These are phyloP conservation scores for Mycena citricolor DNA, from an alignment of 1,284 basidiomycete species.

Conservation along the genomic window DNA sequence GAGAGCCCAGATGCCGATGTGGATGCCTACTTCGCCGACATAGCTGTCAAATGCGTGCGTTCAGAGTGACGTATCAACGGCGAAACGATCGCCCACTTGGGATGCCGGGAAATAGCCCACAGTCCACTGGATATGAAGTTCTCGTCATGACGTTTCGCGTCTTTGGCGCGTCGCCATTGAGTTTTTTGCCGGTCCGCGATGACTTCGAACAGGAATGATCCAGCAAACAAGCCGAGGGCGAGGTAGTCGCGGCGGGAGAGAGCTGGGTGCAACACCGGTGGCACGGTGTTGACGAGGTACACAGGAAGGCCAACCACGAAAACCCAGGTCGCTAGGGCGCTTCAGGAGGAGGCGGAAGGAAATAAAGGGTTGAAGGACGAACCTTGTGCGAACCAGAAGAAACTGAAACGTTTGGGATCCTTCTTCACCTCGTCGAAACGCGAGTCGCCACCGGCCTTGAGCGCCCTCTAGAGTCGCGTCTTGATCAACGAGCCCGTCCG, in stretches of 20 bases:
- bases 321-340: slow-evolving; percentile 19
- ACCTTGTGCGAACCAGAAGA: slow-evolving; percentile 74
- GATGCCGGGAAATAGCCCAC: slow-evolving; percentile 74
- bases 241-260: slow-evolving; percentile 60
- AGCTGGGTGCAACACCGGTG: slow-evolving; percentile 54
- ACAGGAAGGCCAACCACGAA: slow-evolving; percentile 35
- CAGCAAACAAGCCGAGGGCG: slow-evolving; percentile 56
- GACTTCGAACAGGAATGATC: slow-evolving; percentile 63
- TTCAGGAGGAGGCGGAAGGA: slow-evolving; percentile 1
- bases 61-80: slow-evolving; percentile 1
- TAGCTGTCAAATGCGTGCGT: slow-evolving; percentile 46
- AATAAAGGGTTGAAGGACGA: slow-evolving; percentile 9
- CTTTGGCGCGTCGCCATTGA: slow-evolving; percentile 61
- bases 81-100: slow-evolving; percentile 54
- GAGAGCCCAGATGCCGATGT: slow-evolving; percentile 69
- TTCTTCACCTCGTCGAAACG: slow-evolving; percentile 72
- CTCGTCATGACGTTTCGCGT: slow-evolving; percentile 72
- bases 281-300: slow-evolving; percentile 66
- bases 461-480: slow-evolving; percentile 33
- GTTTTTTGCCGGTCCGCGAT: slow-evolving; percentile 73
- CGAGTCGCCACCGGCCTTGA: slow-evolving; percentile 54
- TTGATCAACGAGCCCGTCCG: background rate
- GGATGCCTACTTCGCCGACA: slow-evolving; percentile 75
- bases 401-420: slow-evolving; percentile 57
- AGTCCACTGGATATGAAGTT: slow-evolving; percentile 72